Evolutionary conservation across 768 basidiomycete species (phyloP).

Genomic region (Russula virescens): DNA sequence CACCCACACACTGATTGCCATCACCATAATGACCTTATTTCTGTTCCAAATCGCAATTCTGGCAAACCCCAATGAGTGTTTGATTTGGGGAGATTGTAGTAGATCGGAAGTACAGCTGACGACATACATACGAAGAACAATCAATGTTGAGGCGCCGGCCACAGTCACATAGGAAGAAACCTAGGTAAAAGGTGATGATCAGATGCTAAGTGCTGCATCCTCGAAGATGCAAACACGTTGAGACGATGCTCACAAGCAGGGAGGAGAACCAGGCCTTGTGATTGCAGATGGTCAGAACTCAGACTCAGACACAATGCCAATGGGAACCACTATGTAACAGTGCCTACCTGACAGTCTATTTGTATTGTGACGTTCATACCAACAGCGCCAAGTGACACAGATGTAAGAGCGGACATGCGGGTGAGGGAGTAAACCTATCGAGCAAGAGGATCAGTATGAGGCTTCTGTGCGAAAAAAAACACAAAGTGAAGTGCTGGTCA

Average conservation of each 20-base stretch:
- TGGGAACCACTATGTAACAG: not conserved
- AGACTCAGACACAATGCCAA: not conserved
- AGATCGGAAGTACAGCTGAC: no score
- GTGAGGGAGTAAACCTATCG: constrained; percentile 13
- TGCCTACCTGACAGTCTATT: constrained; percentile 13
- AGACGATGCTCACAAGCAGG: not conserved
- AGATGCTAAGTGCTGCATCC: no score
- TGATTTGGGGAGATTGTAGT: no score
- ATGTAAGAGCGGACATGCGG: not conserved
- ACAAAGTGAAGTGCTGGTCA: not conserved
- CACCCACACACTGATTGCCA: not conserved
- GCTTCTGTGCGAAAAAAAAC: no score
- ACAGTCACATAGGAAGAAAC: not conserved
- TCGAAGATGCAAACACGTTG: no score
- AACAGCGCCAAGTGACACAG: not conserved
- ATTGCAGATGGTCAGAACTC: no score
- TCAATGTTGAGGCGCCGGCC: not conserved
- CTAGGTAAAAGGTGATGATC: not conserved
- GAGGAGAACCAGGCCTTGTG: not conserved
- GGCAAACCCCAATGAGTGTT: not conserved
- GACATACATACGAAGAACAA: constrained; percentile 11
- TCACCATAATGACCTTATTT: not conserved
- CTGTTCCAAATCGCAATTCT: constrained; percentile 9
- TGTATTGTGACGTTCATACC: not conserved
- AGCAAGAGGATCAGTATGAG: not conserved